These are phyloP conservation scores for Venturia nashicola DNA, from an alignment of 2,329 filamentous ascomycete genomes.

Conservation along the genomic window DNA sequence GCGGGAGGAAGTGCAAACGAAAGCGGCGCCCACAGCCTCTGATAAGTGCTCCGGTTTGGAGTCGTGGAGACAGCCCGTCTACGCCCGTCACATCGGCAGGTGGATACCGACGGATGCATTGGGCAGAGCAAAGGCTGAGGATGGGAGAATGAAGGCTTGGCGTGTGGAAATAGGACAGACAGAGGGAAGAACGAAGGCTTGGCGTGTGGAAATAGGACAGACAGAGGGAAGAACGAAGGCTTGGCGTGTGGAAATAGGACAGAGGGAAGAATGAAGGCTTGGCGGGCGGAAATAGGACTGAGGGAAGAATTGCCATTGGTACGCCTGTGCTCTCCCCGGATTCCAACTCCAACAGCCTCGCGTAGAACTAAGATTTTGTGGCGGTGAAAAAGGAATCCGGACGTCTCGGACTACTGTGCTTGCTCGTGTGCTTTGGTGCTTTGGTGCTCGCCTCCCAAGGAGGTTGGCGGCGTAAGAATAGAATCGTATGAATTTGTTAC, in stretches of 20 bases:
- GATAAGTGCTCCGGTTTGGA: neutral
- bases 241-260: neutral
- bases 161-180: neutral
- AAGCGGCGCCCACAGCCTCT: neutral
- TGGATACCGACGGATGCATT: neutral
- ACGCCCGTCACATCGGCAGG: neutral
- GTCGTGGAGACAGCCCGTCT: neutral
- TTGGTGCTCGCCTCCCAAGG: neutral
- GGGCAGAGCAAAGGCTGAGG: neutral
- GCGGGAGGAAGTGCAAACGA: neutral
- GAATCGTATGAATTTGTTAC: neutral
- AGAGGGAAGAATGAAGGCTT: neutral
- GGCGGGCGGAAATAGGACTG: neutral
- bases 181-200: neutral
- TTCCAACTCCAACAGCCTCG: neutral
- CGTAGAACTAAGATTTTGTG: neutral
- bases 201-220: neutral
- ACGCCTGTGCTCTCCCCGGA: neutral
- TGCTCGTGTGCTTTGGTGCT: neutral
- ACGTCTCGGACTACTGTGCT: neutral
- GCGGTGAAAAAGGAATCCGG: neutral
- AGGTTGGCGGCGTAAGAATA: neutral
- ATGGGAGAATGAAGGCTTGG: too few species aligned
- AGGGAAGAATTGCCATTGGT: neutral
- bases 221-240: neutral